Evolutionary conservation across 139 green algal species (phyloP).

Genomic region (Coelastrella sp.): DNA sequence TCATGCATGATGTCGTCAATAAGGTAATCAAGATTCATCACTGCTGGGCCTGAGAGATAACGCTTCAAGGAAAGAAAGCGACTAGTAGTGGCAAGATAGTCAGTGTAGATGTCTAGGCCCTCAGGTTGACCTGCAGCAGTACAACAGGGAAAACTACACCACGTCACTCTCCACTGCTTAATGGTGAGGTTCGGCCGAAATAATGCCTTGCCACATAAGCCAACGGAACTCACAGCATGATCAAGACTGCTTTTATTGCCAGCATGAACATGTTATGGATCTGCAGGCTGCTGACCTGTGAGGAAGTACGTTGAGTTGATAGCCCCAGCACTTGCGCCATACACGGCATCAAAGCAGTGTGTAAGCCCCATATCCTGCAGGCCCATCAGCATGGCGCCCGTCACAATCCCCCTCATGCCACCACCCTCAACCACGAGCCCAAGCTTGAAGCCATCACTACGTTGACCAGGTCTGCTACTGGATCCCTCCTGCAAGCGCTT

Average conservation of each 20-base stretch:
- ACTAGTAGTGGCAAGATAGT: slow-evolving; percentile 76
- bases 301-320: slow-evolving; percentile 95
- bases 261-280: too few relatives aligned
- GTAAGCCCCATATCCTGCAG: slow-evolving; percentile 73
- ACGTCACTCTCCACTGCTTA: too few relatives aligned
- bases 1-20: slow-evolving; percentile 85
- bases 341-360: slow-evolving; percentile 87
- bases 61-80: slow-evolving; percentile 80
- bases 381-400: slow-evolving; percentile 75
- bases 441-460: slow-evolving; percentile 77
- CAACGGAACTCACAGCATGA: too few relatives aligned
- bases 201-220: too few relatives aligned
- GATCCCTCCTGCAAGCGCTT: slow-evolving; percentile 47
- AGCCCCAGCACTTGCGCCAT: slow-evolving; percentile 86
- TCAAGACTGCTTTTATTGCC: too few relatives aligned
- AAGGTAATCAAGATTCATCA: slow-evolving; percentile 88
- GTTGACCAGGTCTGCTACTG: slow-evolving; percentile 57
- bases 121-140: slow-evolving; percentile 57
- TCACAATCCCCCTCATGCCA: slow-evolving; percentile 85
- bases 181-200: too few relatives aligned
- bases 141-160: too few relatives aligned
- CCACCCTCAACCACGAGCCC: slow-evolving; percentile 92
- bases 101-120: slow-evolving; percentile 83
- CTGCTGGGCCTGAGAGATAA: slow-evolving; percentile 47
- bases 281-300: slow-evolving; percentile 26